A percentile compares a stretch with the other conserved stretches of the same genome.
These are phyloP conservation scores for Achaetomium macrosporum DNA, from an alignment of 2,329 filamentous ascomycete species.

Conservation along the genomic window DNA sequence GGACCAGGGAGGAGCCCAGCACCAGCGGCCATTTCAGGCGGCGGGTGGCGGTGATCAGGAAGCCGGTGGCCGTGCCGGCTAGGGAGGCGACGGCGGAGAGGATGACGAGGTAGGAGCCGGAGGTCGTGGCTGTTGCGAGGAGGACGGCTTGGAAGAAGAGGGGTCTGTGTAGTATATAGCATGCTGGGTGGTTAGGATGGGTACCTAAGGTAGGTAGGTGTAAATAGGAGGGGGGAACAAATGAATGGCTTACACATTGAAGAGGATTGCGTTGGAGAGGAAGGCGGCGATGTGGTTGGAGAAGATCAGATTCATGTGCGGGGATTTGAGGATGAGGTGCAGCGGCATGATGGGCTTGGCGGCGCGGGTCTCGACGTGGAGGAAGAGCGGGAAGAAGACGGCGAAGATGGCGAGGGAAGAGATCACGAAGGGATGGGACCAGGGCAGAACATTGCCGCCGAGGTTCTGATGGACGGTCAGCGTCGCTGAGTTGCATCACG, in stretches of 20 bases:
- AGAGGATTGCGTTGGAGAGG: conserved; percentile 50
- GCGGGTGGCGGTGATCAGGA: conserved; percentile 55
- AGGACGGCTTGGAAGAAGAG: conserved; percentile 74
- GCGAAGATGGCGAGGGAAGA: conserved; percentile 43
- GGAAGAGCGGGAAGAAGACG: conserved; percentile 44
- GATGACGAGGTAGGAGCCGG: conserved; percentile 65
- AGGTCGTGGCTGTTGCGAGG: conserved; percentile 61
- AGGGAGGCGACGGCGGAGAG: conserved; percentile 52
- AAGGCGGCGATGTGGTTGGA: conserved; percentile 48
- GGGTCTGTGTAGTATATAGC: conserved; percentile 41
- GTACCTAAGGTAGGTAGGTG: too few species aligned
- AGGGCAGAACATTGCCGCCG: conserved; percentile 58
- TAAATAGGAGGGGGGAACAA: background rate
- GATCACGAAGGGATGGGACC: conserved; percentile 55
- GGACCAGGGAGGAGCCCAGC: conserved; percentile 41
- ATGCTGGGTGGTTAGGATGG: too few species aligned
- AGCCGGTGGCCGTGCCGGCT: conserved; percentile 53
- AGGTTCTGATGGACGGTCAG: conserved; percentile 42
- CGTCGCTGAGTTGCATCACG: too few species aligned
- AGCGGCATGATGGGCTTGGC: conserved; percentile 56
- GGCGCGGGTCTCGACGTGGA: conserved; percentile 47
- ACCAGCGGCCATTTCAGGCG: conserved; percentile 55
- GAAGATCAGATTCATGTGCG: conserved; percentile 53
- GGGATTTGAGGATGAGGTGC: conserved; percentile 42
- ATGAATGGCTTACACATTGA: conserved; percentile 44